Base-by-base conservation (phyloP, 2,329 filamentous ascomycete genomes). In the Diplodia seriata region DNA sequence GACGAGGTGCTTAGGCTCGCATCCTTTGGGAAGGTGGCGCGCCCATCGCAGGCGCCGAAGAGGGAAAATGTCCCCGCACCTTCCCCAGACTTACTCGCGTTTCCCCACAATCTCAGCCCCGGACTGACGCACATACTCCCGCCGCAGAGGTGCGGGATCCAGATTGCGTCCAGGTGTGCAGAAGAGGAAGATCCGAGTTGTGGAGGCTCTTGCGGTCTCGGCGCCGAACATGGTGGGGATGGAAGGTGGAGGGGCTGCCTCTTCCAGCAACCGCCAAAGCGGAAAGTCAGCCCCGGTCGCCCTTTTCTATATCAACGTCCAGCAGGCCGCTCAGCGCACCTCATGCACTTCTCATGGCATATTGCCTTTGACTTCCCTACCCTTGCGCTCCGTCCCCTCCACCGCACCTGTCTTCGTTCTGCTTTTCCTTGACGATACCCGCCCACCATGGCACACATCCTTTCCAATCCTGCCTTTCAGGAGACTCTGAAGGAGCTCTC, bases 371-470 rank as follows among this genome's bases (percentile, higher is more conserved):
- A 36, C 47, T n/a, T 6, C 2, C 26, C 7, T 43, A 26, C 29
- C 31, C 4, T 31, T 51, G 9, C 9, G 7, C 3, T 12, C 9
- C 4, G 20, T 14, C 23, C 18, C 5, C 26, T 20, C 38, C 23
- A 7, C 38, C 40, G 31, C 15, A 15, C 12, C 26, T 31, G 23
- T 12, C 20, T 33, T 23, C 40, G 15, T 26, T 40, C 20, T 55
- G 53, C 1, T 49, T 11, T 62, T 29, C 6, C n/a, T 63, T 38
- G 11, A 26, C 36, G 59, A 51, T 51, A 63, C 59, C 59, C 47
- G 64, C 74, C 61, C 51, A 47, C 47, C 29, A 70, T 69, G 68
- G 51, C 69, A 62, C 51, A 53, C 26, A 33, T 70, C 56, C 66
- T 71, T 18, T 69, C 57, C 8, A 64, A 38, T 23, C 57, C 56